These are phyloP conservation scores for Peronospora belbahrii DNA, from an alignment of 352 stramenopile species.

Conservation along the genomic window DNA sequence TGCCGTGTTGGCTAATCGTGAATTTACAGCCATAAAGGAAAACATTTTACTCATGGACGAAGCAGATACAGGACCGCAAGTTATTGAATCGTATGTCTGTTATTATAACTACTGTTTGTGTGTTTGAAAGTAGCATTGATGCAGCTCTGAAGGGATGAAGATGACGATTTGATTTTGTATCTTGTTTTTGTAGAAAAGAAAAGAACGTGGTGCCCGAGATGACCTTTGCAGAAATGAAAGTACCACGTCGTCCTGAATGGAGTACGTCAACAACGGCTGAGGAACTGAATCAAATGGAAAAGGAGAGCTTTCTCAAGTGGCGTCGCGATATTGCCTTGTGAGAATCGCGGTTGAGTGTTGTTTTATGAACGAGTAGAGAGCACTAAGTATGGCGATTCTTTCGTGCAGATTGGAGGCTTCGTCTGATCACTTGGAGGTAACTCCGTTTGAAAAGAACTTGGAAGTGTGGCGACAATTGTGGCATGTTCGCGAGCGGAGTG, in stretches of 20 bases:
- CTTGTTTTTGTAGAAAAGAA: slow-evolving; percentile 30
- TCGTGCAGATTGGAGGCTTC: slow-evolving; percentile 59
- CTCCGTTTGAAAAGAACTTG: slow-evolving; percentile 99
- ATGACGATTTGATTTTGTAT: too few species aligned
- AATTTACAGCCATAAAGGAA: slow-evolving; percentile 89
- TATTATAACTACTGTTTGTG: too few species aligned
- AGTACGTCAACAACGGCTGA: slow-evolving; percentile 89
- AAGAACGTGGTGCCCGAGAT: slow-evolving; percentile 66
- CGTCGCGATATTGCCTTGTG: slow-evolving; percentile 91
- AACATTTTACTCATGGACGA: slow-evolving; percentile 76
- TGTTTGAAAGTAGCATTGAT: slow-evolving; percentile 11
- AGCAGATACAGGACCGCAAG: slow-evolving; percentile 38
- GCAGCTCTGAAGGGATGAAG: too few species aligned
- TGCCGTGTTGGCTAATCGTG: slow-evolving; percentile 85
- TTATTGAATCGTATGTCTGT: too few species aligned
- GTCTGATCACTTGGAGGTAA: slow-evolving; percentile 86
- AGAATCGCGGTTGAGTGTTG: slow-evolving; percentile 7
- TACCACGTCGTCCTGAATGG: slow-evolving; percentile 95
- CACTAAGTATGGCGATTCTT: slow-evolving; percentile 6
- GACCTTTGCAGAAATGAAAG: slow-evolving; percentile 92
- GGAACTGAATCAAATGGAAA: slow-evolving; percentile 94
- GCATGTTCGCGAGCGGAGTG: slow-evolving; percentile 96
- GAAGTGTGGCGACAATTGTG: slow-evolving; percentile 99
- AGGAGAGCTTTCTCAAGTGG: slow-evolving; percentile 97
- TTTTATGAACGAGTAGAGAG: not conserved